Evolutionary conservation across 805 yeast species (phyloP).

Genomic region (Yamadazyma tumulicola): DNA sequence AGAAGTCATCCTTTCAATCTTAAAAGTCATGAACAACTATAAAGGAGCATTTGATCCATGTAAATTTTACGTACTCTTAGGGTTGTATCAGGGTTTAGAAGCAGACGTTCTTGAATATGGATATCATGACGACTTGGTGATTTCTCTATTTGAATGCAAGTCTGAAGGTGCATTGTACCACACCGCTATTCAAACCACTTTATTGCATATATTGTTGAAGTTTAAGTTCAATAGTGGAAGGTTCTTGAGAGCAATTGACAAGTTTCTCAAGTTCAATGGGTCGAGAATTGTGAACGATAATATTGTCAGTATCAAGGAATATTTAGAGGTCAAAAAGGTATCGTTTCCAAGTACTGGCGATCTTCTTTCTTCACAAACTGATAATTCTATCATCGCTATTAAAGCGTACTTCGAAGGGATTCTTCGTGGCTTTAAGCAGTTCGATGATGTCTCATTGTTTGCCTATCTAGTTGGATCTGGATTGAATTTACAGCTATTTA

Average conservation of each 20-base stretch:
- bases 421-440: not conserved
- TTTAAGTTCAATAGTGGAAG: constrained; percentile 23
- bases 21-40: constrained; percentile 46
- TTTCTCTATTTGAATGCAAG: constrained; percentile 28
- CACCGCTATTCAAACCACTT: constrained; percentile 48
- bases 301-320: constrained; percentile 10
- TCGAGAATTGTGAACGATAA: constrained; percentile 19
- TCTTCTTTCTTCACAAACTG: no score
- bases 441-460: constrained; percentile 2
- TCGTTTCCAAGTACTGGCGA: not conserved
- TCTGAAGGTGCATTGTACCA: constrained; percentile 55
- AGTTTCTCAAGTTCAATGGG: constrained; percentile 41
- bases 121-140: constrained; percentile 21
- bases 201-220: constrained; percentile 43
- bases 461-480: constrained; percentile 13
- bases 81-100: constrained; percentile 52
- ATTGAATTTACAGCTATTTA: constrained; percentile 5
- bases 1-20: constrained; percentile 22
- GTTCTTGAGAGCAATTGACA: constrained; percentile 26
- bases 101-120: constrained; percentile 19
- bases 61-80: constrained; percentile 56
- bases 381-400: constrained; percentile 1
- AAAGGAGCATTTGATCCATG: constrained; percentile 66
- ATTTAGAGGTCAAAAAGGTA: constrained; percentile 12
- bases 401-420: constrained; percentile 7